phyloP scores from a whole-genome alignment of 2,329 filamentous ascomycete species.

The Colletotrichum sp. region DNA sequence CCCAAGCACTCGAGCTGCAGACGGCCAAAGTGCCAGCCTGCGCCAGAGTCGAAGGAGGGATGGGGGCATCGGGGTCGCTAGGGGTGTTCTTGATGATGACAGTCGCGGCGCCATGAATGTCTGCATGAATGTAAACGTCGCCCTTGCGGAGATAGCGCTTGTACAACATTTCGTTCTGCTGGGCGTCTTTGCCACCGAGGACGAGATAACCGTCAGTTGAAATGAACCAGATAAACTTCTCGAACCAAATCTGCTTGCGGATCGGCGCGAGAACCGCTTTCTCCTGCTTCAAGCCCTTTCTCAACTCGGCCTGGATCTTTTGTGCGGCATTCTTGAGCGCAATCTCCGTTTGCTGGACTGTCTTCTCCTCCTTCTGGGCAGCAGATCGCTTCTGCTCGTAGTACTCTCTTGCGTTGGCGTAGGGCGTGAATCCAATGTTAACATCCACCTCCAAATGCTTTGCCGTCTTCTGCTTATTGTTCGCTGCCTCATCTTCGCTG shows the following conservation, averaged over 20 bases:
- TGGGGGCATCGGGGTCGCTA: slow-evolving; percentile 78
- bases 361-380: slow-evolving; percentile 87
- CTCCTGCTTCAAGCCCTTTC: slow-evolving; percentile 88
- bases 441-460: slow-evolving; percentile 78
- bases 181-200: slow-evolving; percentile 84
- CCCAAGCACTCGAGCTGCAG: slow-evolving; percentile 89
- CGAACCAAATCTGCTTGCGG: slow-evolving; percentile 89
- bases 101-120: slow-evolving; percentile 82
- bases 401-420: slow-evolving; percentile 89
- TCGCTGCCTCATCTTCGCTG: slow-evolving; percentile 45
- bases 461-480: slow-evolving; percentile 42
- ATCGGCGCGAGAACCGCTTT: slow-evolving; percentile 86
- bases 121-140: slow-evolving; percentile 91
- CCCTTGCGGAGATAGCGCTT: slow-evolving; percentile 84
- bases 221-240: slow-evolving; percentile 95
- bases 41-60: slow-evolving; percentile 87
- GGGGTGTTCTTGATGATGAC: slow-evolving; percentile 90
- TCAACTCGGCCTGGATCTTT: slow-evolving; percentile 85
- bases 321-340: slow-evolving; percentile 90
- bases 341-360: slow-evolving; percentile 77
- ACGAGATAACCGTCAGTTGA: slow-evolving; percentile 95
- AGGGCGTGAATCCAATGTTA: slow-evolving; percentile 80
- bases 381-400: slow-evolving; percentile 88
- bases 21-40: slow-evolving; percentile 89
- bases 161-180: slow-evolving; percentile 94